phyloP scores from a whole-genome alignment of 176 grass and related monocot genomes.

The Oropetium thomaeum region DNA sequence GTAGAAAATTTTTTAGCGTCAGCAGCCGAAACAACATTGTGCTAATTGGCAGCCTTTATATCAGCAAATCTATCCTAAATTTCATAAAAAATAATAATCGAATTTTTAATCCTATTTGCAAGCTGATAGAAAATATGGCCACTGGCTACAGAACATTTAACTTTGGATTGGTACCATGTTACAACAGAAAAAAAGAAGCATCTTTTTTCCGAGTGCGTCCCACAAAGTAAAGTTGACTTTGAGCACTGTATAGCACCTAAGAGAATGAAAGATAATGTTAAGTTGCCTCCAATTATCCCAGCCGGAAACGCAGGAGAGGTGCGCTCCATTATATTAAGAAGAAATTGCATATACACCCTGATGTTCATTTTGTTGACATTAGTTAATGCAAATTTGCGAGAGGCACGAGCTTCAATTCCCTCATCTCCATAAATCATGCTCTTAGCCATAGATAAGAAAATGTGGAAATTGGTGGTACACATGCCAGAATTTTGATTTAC shows the following conservation, averaged over 20 bases:
- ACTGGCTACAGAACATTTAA: not conserved
- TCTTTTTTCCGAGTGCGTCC: not conserved
- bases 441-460: too few relatives aligned
- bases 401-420: too few relatives aligned
- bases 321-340: too few relatives aligned
- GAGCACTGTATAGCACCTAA: not conserved
- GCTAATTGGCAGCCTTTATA: not conserved
- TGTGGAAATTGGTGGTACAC: too few relatives aligned
- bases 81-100: not conserved
- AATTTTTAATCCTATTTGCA: not conserved
- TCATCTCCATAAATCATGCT: too few relatives aligned
- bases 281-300: not conserved
- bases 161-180: not conserved
- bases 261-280: not conserved
- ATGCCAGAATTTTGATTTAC: too few relatives aligned
- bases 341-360: not conserved
- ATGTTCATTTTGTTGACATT: too few relatives aligned
- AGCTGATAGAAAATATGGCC: not conserved
- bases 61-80: not conserved
- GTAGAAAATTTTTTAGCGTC: too few relatives aligned
- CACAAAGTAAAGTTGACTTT: not conserved
- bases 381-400: too few relatives aligned
- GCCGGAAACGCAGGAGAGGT: too few relatives aligned
- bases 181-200: too few relatives aligned
- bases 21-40: conserved; percentile 12